Base-by-base conservation (phyloP, 2,329 filamentous ascomycete genomes). In the Remersonia thermophila region DNA sequence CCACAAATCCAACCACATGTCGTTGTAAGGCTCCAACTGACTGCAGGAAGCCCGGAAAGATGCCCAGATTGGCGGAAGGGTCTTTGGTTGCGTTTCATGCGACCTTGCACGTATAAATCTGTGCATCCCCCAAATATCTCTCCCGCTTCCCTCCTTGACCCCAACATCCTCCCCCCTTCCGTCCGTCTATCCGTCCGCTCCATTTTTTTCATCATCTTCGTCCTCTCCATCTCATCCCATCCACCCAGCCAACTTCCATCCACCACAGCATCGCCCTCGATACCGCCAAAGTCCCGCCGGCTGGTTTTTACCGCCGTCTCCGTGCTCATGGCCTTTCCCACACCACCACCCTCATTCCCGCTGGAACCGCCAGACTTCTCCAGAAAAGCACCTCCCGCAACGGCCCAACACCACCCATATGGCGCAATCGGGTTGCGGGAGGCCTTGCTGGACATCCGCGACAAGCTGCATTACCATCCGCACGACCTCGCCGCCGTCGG, bases 21-120 rank as follows among this genome's bases (percentile, higher is more conserved):
- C 27, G 27, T 29, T 14, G 12, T 23, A 9, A 23, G 20, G 20
- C 20, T 23, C 20, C 5, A 23, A 23, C 5, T 23, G 20, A 23
- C 5, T 23, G 20, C 20, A 23, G 20, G 20, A 6, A 6, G 5
- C 20, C 20, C 20, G 20, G 9, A 23, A 23, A 6, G 5, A 6
- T 9, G 5, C 20, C 20, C 9, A 6, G 20, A 5, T 9, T 23
- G 9, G 5, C 20, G n/a, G 20, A 23, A 23, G 20, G 9, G 5
- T 35, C 15, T 39, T 42, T 42, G 40, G 40, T 25, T 23, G 16
- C 16, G 2, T 12, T 26, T 14, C 16, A n/a, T 18, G 20, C 13
- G 14, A 13, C 13, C 13, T 27, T 39, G 30, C 33, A 38, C 13
- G 31, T 42, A 42, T 42, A 39, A 39, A 35, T 35, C 36, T 27